These are phyloP conservation scores for Aspergillus ochraceoroseus DNA, from an alignment of 2,329 filamentous ascomycete species.

Conservation along the genomic window DNA sequence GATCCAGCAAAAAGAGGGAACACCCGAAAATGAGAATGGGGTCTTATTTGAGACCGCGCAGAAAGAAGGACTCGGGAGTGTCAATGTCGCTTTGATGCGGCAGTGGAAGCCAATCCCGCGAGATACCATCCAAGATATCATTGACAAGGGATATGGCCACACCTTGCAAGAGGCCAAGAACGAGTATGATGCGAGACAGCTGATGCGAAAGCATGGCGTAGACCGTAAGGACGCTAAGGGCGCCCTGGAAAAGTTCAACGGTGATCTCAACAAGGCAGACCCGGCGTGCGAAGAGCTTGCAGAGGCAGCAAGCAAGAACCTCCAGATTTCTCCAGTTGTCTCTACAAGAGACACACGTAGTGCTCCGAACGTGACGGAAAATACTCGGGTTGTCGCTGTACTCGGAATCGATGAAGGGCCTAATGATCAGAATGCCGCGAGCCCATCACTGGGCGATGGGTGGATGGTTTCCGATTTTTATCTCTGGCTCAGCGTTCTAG, in stretches of 20 bases:
- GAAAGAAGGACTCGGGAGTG: background rate
- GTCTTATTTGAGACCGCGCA: background rate
- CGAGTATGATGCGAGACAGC: slow-evolving; percentile 1
- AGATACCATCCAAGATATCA: slow-evolving; percentile 6
- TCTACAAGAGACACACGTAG: slow-evolving; percentile 13
- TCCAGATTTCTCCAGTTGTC: slow-evolving; percentile 2
- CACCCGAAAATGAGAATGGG: background rate
- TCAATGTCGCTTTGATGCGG: background rate
- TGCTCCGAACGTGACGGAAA: slow-evolving; percentile 12
- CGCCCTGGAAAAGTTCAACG: background rate
- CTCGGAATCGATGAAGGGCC: slow-evolving; percentile 9
- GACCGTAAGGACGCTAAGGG: slow-evolving; percentile 3
- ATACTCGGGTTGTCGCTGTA: slow-evolving; percentile 12
- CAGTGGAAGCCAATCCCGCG: slow-evolving; percentile 1
- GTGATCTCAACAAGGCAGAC: slow-evolving; percentile 1
- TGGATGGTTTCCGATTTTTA: slow-evolving; percentile 18
- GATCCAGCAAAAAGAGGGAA: background rate
- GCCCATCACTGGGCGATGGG: slow-evolving; percentile 11
- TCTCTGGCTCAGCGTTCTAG: slow-evolving; percentile 13
- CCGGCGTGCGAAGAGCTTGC: background rate
- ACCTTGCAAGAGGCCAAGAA: background rate
- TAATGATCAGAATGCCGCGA: slow-evolving; percentile 1
- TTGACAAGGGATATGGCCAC: slow-evolving; percentile 5
- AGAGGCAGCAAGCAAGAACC: background rate
- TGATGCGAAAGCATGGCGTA: slow-evolving; percentile 5